phyloP scores from a whole-genome alignment of 331 rosid genomes.

The Saraca asoca region DNA sequence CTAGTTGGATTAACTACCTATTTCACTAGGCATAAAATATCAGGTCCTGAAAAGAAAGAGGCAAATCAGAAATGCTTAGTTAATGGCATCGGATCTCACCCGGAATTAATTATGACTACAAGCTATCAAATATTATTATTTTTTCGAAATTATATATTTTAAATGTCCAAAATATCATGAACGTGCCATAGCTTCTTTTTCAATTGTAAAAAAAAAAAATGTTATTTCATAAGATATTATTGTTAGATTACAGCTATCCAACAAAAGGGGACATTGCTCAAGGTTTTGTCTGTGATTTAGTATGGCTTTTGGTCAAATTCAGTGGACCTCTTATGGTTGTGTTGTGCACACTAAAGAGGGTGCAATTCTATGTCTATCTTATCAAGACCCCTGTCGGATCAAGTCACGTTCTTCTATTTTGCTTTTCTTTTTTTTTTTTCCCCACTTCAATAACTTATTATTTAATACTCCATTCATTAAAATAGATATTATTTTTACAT shows the following conservation, averaged over 20 bases:
- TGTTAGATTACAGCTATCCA: not conserved
- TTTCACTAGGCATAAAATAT: not conserved
- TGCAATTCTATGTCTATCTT: slow-evolving; percentile 6
- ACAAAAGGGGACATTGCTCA: slow-evolving; percentile 18
- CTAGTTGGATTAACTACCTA: not conserved
- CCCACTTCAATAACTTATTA: too few relatives aligned
- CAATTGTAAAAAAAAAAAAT: too few relatives aligned
- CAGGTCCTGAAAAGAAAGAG: not conserved
- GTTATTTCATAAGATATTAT: not conserved
- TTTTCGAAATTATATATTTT: too few relatives aligned
- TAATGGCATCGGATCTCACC: slow-evolving; percentile 15
- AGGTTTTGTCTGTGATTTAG: not conserved
- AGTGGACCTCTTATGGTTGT: slow-evolving; percentile 20
- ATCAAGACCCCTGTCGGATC: slow-evolving; percentile 2
- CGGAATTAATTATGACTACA: not conserved
- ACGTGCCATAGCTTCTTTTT: not conserved
- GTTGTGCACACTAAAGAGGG: not conserved
- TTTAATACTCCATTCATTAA: too few relatives aligned
- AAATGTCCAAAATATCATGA: not conserved
- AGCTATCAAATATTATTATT: too few relatives aligned
- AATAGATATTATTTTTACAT: too few relatives aligned
- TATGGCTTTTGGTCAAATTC: slow-evolving; percentile 25
- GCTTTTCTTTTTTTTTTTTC: too few relatives aligned
- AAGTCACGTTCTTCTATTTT: too few relatives aligned
- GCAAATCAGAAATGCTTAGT: not conserved